Base-by-base conservation (phyloP, 768 basidiomycete genomes). In the Tephrocybe sp. region DNA sequence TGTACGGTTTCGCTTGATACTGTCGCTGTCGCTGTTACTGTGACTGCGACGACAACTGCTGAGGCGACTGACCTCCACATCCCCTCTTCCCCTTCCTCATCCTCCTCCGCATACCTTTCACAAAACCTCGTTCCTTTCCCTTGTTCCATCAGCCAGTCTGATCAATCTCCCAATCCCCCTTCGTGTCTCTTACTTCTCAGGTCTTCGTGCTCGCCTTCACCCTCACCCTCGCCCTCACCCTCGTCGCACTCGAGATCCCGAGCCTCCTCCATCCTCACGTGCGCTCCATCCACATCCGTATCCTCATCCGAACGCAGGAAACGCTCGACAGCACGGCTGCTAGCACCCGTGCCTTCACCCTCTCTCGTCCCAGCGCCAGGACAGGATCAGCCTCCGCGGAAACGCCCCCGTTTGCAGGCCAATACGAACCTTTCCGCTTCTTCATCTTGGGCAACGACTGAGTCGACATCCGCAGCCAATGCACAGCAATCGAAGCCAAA, bases 71-170 rank as follows among this genome's bases (percentile, higher is more conserved):
- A 46, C 54, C 44, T 49, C 38, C n/a, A 51, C 34, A 12, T 33
- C 51, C 50, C 54, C 53, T 39, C 19, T 51, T 35, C 30, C 40
- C 20, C 43, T 32, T 36, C 49, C 58, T 14, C 31, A 38, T 8
- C 33, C 50, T 39, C 49, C 34, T 36, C 46, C 53, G 17, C n/a
- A n/a, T n/a, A n/a, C n/a, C n/a, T 32, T 32, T 49, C 51, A 9
- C 51, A 52, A 42, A 57, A 59, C 20, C 35, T 58, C 26, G 51
- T 62, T 39, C 60, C 58, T 4, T 62, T 62, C 39, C 58, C 60
- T 38, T 62, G 26, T 4, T 30, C 46, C 53, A 54, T 59, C 53
- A 56, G 60, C 60, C 44, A 58, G 52, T 32, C 60, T 56, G 54
- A 58, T 48, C 26, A 26, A n/a, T n/a, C 26, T 4, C 26, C 26